phyloP scores from a whole-genome alignment of 768 basidiomycete species.

The Trametes maxima region DNA sequence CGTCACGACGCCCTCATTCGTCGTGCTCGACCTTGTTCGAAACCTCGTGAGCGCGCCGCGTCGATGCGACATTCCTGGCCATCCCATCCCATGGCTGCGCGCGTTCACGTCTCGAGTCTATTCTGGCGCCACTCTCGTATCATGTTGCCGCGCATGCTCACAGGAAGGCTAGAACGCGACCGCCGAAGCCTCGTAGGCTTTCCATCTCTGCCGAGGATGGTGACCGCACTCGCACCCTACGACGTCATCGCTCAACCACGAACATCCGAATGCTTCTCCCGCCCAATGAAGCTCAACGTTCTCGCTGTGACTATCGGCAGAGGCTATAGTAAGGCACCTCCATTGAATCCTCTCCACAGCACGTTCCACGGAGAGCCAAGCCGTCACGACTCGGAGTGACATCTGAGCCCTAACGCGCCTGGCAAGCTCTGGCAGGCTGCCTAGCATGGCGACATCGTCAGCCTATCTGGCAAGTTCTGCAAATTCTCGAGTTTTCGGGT shows the following conservation, averaged over 20 bases:
- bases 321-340: neutral
- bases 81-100: constrained; percentile 2
- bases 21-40: neutral
- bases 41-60: neutral
- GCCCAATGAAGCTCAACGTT: neutral
- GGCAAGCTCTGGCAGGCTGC: no score
- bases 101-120: constrained; percentile 1
- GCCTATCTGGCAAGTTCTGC: constrained; percentile 3
- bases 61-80: neutral
- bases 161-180: neutral
- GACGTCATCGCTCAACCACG: neutral
- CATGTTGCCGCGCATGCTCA: neutral
- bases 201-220: neutral
- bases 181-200: neutral
- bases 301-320: neutral
- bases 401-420: neutral
- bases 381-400: neutral
- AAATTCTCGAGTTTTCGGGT: neutral
- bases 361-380: neutral
- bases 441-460: constrained; percentile 3
- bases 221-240: neutral
- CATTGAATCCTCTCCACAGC: neutral
- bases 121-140: constrained; percentile 9
- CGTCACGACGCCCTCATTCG: constrained; percentile 3
- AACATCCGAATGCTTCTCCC: neutral